Base-by-base conservation (phyloP, 1,139 yeast species). In the Pichia sp. region DNA sequence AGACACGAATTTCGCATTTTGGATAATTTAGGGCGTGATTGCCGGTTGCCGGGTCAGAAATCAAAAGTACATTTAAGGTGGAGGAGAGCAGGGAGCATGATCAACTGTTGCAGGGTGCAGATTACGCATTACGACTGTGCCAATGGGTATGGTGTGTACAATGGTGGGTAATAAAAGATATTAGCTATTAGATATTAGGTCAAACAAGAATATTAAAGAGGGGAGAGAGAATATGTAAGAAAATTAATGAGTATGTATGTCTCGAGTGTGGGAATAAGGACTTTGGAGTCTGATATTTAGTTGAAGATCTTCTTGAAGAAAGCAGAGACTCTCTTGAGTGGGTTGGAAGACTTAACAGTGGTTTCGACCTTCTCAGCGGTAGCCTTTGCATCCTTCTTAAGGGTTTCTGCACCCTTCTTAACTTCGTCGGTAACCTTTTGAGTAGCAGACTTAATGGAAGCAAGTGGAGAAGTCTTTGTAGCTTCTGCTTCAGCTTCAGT, bases 221-320 rank as follows among this genome's bases (percentile, higher is more conserved):
- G 8, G 22, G 8, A 21, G 22, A 9, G 11, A 21, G 22, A 21
- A 21, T 11, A 21, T 21, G 11, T 21, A 8, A 21, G 11, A 21
- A 21, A 21, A 21, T 9, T 9, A 21, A 8, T 9, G 22, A 21
- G 11, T 9, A 21, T 9, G 22, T 9, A 9, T 8, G 22, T 9
- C 8, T 21, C 11, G 11, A 9, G 11, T 21, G 11, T 9, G 22
- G n/a, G n/a, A 16, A 27, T 22, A 19, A 23, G 13, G 15, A 17
- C 22, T 27, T 22, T 12, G 23, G 23, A 22, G 12, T 11, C 12
- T 11, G 23, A 22, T 24, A 15, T 19, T 21, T 38, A 40, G 29
- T 35, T 30, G 33, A 45, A 42, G n/a, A 33, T 12, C 22, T 35
- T 40, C 41, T 42, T 46, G 32, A 46, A 38, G 33, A 34, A 40